Percentiles rank a stretch among this genome's conserved stretches.
These are phyloP conservation scores for Dendrobium chrysotoxum DNA, from an alignment of 106 monocot genomes.

Conservation along the genomic window DNA sequence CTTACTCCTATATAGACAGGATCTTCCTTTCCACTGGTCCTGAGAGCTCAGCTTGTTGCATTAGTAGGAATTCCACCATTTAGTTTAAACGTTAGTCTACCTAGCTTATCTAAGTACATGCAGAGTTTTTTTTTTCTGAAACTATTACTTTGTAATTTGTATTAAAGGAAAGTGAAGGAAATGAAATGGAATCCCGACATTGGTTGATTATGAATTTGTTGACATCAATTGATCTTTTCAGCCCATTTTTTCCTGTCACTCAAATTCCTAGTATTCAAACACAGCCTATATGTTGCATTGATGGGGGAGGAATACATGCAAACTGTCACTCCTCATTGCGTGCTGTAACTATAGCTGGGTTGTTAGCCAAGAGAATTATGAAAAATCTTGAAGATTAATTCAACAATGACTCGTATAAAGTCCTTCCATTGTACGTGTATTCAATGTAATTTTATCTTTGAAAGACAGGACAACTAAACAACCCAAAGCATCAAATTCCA, in stretches of 20 bases:
- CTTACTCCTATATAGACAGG: neutral
- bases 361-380: neutral
- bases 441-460: neutral
- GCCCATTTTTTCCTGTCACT: too few relatives aligned
- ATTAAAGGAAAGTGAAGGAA: too few relatives aligned
- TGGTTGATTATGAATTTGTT: too few relatives aligned
- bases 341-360: neutral
- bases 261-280: too few relatives aligned
- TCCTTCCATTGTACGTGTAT: neutral
- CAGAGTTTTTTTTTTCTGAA: neutral
- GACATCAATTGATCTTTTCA: too few relatives aligned
- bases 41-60: neutral
- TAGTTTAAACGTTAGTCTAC: neutral
- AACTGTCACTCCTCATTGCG: neutral
- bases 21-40: neutral
- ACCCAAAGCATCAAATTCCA: neutral
- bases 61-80: neutral
- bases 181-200: too few relatives aligned
- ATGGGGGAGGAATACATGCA: neutral
- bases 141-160: neutral
- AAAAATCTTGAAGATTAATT: neutral
- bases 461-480: neutral
- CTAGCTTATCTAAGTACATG: neutral
- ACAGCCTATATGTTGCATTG: neutral
- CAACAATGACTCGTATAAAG: neutral